Percentiles rank a stretch among this genome's conserved stretches.
Evolutionary conservation across 2,329 filamentous ascomycete species (phyloP).

Genomic region (Tolypocladium ophioglossoides): DNA sequence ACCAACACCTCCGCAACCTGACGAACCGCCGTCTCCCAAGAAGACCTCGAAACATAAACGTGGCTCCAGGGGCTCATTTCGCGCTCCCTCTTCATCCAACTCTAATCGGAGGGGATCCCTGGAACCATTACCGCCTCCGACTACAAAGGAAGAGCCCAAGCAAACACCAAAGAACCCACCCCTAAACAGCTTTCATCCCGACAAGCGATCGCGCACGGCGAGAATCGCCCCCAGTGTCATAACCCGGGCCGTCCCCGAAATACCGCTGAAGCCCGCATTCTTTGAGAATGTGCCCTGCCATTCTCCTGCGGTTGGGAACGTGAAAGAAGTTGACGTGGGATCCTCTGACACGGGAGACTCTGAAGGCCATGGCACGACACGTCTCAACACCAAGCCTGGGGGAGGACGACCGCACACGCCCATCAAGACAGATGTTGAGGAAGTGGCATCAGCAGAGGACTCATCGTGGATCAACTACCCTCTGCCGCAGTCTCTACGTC

Average conservation of each 20-base stretch:
- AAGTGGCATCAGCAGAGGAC: slow-evolving; percentile 15
- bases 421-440: slow-evolving; percentile 8
- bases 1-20: not conserved
- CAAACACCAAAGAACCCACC: slow-evolving; percentile 18
- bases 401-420: slow-evolving; percentile 1
- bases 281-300: slow-evolving; percentile 23
- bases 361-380: slow-evolving; percentile 1
- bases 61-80: slow-evolving; percentile 10
- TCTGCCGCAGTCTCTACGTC: slow-evolving; percentile 46
- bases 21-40: slow-evolving; percentile 3
- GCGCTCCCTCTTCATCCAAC: slow-evolving; percentile 14
- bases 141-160: slow-evolving; percentile 17
- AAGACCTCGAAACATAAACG: slow-evolving; percentile 5
- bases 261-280: slow-evolving; percentile 24
- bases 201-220: slow-evolving; percentile 22
- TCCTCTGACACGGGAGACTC: slow-evolving; percentile 9
- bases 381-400: not conserved
- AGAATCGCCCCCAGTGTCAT: slow-evolving; percentile 17
- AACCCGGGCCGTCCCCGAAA: slow-evolving; percentile 20
- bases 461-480: slow-evolving; percentile 14
- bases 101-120: slow-evolving; percentile 17
- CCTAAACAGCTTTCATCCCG: slow-evolving; percentile 17
- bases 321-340: slow-evolving; percentile 8
- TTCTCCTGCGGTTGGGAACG: slow-evolving; percentile 11
- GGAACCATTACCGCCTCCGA: slow-evolving; percentile 17